These are phyloP conservation scores for Metarhizium brunneum DNA, from an alignment of 2,329 filamentous ascomycete species.

Conservation along the genomic window DNA sequence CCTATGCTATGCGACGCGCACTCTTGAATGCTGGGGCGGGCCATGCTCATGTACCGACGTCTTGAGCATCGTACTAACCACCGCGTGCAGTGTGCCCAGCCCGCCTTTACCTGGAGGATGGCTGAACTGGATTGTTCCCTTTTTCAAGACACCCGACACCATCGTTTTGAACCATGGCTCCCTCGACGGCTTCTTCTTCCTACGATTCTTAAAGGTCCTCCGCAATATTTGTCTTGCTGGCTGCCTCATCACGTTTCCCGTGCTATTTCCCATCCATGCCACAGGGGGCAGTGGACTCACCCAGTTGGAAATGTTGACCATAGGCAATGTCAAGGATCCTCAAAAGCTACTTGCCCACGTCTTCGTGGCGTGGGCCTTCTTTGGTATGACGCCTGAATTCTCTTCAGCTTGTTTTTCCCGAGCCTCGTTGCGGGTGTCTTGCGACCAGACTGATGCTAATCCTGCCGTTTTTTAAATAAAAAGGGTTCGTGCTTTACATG, in stretches of 20 bases:
- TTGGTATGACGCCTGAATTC: conserved; percentile 16
- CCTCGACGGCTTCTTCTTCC: conserved; percentile 82
- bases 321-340: conserved; percentile 60
- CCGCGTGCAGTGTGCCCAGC: conserved; percentile 41
- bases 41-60: neutral
- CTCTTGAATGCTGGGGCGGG: neutral
- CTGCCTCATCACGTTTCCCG: conserved; percentile 74
- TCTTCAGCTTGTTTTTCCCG: neutral
- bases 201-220: conserved; percentile 61
- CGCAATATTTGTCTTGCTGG: conserved; percentile 81
- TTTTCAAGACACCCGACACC: conserved; percentile 62
- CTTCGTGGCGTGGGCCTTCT: conserved; percentile 75
- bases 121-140: conserved; percentile 58
- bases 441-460: neutral
- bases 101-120: conserved; percentile 50
- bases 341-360: conserved; percentile 70
- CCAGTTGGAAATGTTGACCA: conserved; percentile 70
- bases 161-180: conserved; percentile 85
- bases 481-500: conserved; percentile 75
- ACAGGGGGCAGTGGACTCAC: conserved; percentile 59
- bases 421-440: neutral
- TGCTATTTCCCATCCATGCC: conserved; percentile 77
- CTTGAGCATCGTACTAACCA: neutral
- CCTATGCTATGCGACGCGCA: neutral
- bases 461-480: neutral